phyloP scores from a whole-genome alignment of 106 monocot species.

The Amphibolis antarctica region DNA sequence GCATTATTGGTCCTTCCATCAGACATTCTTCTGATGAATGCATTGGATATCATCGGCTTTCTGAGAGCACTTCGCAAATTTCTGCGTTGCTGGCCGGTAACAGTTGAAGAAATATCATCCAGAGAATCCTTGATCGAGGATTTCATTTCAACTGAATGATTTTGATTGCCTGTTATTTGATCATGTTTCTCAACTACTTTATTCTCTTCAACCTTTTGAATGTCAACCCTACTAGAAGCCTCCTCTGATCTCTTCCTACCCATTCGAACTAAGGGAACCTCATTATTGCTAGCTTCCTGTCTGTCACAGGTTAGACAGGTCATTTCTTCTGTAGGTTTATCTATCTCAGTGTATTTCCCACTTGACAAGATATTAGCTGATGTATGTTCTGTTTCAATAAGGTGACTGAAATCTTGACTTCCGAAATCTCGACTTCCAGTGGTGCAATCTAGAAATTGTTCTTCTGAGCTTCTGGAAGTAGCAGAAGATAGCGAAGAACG shows the following conservation, averaged over 20 bases:
- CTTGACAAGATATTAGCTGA: background rate
- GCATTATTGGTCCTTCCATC: conserved; percentile 18
- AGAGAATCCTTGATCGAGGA: background rate
- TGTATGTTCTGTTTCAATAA: background rate
- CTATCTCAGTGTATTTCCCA: background rate
- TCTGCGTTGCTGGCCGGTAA: conserved; percentile 7
- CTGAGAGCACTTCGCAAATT: conserved; percentile 16
- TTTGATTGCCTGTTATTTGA: conserved; percentile 9
- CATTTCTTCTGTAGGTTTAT: background rate
- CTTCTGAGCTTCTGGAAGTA: background rate
- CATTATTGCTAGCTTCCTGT: background rate
- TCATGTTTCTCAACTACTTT: conserved; percentile 9
- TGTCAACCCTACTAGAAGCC: background rate
- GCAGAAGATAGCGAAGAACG: conserved; percentile 10
- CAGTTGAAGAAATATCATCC: conserved; percentile 11
- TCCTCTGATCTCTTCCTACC: background rate
- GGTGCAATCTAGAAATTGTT: background rate
- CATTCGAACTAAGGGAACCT: background rate
- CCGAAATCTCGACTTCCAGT: conserved; percentile 2
- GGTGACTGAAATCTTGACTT: background rate
- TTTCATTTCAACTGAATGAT: conserved; percentile 4
- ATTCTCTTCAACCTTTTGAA: conserved; percentile 8
- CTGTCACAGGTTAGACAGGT: background rate
- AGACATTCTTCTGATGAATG: conserved; percentile 15
- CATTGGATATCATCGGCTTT: conserved; percentile 21